A percentile compares a stretch with the other conserved stretches of the same genome.
Evolutionary conservation across 176 grass and related monocot genomes (phyloP).

Genomic region (Bonia amplexicaulis): DNA sequence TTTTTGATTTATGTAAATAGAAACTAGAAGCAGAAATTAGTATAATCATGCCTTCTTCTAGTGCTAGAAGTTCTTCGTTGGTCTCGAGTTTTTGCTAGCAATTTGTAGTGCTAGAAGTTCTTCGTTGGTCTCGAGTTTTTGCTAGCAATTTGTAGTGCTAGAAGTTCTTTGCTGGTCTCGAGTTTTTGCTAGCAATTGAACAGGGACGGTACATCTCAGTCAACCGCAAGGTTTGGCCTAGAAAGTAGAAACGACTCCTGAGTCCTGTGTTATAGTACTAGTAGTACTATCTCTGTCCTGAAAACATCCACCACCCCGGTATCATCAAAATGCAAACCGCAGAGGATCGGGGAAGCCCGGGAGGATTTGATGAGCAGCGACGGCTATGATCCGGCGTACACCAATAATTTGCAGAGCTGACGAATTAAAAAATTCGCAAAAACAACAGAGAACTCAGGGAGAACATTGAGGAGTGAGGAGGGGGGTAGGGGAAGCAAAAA

Average conservation of each 20-base stretch:
- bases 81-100: background rate
- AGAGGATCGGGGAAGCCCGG: conserved; percentile 28
- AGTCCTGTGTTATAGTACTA: too few species aligned
- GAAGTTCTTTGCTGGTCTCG: background rate
- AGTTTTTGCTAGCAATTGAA: background rate
- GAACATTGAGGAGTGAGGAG: background rate
- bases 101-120: background rate
- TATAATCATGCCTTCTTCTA: too few species aligned
- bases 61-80: background rate
- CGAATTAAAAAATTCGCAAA: conserved; percentile 9
- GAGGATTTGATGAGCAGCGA: conserved; percentile 23
- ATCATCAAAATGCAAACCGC: background rate
- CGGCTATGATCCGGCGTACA: conserved; percentile 33
- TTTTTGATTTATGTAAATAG: too few species aligned
- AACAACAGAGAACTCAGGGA: background rate
- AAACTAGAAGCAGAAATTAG: too few species aligned
- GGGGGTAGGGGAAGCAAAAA: background rate
- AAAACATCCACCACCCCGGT: background rate
- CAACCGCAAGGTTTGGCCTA: background rate
- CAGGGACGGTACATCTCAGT: background rate
- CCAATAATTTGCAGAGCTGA: conserved; percentile 6
- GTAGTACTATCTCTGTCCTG: background rate
- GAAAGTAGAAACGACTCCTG: background rate
- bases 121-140: background rate
- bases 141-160: background rate